Evolutionary conservation across 1,139 yeast species (phyloP).

Genomic region (Eremothecium coryli): DNA sequence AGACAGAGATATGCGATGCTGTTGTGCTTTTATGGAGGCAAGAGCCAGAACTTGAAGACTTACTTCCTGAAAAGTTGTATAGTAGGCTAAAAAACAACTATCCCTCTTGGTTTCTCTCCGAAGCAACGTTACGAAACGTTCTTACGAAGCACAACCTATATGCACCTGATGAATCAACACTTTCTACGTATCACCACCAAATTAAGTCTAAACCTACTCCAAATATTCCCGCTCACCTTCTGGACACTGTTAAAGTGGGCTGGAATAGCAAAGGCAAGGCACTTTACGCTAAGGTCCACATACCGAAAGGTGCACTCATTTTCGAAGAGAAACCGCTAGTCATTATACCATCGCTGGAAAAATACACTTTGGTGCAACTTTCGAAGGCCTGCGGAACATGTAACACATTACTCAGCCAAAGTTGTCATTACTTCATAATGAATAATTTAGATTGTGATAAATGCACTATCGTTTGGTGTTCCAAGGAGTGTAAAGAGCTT

Average conservation of each 20-base stretch:
- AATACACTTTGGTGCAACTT: conserved; percentile 47
- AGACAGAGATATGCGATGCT: conserved; percentile 53
- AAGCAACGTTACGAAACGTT: conserved; percentile 45
- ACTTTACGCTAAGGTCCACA: conserved; percentile 37
- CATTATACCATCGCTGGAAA: conserved; percentile 63
- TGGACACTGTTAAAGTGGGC: conserved; percentile 38
- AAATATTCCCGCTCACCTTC: conserved; percentile 34
- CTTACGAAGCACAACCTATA: conserved; percentile 48
- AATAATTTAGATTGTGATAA: conserved; percentile 59
- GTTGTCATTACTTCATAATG: conserved; percentile 32
- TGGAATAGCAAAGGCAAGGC: conserved; percentile 44
- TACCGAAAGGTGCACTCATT: conserved; percentile 43
- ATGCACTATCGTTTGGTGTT: conserved; percentile 70
- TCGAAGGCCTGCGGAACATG: conserved; percentile 79
- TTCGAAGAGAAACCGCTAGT: conserved; percentile 62
- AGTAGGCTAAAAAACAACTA: conserved; percentile 42
- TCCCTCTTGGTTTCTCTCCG: conserved; percentile 56
- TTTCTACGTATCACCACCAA: conserved; percentile 42
- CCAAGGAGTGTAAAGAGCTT: conserved; percentile 47
- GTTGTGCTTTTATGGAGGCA: conserved; percentile 59
- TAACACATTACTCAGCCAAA: conserved; percentile 48
- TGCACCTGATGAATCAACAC: conserved; percentile 31
- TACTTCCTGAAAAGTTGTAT: conserved; percentile 49
- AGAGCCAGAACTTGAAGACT: conserved; percentile 53
- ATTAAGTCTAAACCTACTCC: conserved; percentile 50